Base-by-base conservation (phyloP, 1,284 basidiomycete species). In the Lignosus rhinocerotis region DNA sequence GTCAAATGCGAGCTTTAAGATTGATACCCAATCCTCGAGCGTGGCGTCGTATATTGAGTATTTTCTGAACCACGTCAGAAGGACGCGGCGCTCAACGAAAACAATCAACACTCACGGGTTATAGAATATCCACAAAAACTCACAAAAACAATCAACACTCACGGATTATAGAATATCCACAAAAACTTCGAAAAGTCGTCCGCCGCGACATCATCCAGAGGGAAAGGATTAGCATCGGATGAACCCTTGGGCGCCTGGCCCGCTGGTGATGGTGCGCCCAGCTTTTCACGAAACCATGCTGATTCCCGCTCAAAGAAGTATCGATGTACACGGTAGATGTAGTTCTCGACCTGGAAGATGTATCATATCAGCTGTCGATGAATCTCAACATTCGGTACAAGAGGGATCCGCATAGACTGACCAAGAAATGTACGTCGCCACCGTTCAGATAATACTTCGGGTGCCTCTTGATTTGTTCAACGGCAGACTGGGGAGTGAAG, bases 151-250 rank as follows among this genome's bases (percentile, higher is more conserved):
- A 3, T 14, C 11, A 31, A 3, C 14, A 79, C 83, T 66, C 67
- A 88, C 86, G 80, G 80, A 48, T 87, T 84, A 47, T 89, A 90
- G 70, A 88, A 89, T 0, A 90, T 82, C 86, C 87, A 88, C 0
- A 88, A 65, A 19, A 90, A 81, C 3, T 76, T 74, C 0, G 78
- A 77, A 56, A 90, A 88, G 3, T 87, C 82, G 0, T 73, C 69
- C 0, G 76, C 69, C 0, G 69, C 71, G 11, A 82, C 74, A 12
- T 81, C 76, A 6, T 82, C 77, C 16, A 90, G 73, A 3, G 79
- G 72, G 48, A 85, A 80, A 0, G 86, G 81, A 30, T 71, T 77
- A 3, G 73, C 71, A 48, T 85, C 84, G 0, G 76, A 74, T 0
- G 73, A 75, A 21, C 76, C 83, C 59, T 67, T 73, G 17, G 66